phyloP scores from a whole-genome alignment of 2,329 filamentous ascomycete genomes.

The Zymoseptoria pseudotritici region DNA sequence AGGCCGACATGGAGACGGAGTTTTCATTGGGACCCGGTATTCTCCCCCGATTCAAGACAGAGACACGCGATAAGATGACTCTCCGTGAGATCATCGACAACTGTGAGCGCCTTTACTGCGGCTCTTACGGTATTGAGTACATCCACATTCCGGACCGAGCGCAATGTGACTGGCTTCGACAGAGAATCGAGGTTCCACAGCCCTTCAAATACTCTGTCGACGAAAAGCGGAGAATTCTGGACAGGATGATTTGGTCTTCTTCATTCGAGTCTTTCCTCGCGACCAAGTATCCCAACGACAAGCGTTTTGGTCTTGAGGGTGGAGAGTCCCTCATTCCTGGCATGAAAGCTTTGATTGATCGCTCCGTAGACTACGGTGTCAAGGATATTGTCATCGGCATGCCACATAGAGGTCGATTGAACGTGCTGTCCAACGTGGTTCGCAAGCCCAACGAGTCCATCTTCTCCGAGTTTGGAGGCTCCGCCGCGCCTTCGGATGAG shows the following conservation, averaged over 20 bases:
- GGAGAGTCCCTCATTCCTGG: constrained; percentile 94
- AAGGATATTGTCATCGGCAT: constrained; percentile 99
- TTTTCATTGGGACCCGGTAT: constrained; percentile 92
- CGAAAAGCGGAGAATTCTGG: constrained; percentile 95
- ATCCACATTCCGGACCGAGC: constrained; percentile 97
- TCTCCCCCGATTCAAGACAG: constrained; percentile 83
- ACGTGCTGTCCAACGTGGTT: constrained; percentile 96
- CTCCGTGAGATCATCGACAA: constrained; percentile 86
- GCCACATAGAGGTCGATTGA: constrained; percentile 97
- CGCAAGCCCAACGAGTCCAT: constrained; percentile 99
- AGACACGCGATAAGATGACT: constrained; percentile 89
- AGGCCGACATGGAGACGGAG: constrained; percentile 87
- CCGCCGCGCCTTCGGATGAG: constrained; percentile 79
- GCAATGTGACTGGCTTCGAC: constrained; percentile 96
- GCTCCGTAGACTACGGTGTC: constrained; percentile 94
- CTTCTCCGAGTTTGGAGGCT: constrained; percentile 95
- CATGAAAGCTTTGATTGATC: constrained; percentile 98
- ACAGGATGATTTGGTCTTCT: constrained; percentile 96
- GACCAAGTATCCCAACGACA: constrained; percentile 98
- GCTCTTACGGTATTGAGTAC: constrained; percentile 95
- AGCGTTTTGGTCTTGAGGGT: constrained; percentile 96
- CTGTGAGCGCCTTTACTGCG: constrained; percentile 94
- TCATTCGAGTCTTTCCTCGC: constrained; percentile 94
- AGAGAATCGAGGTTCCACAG: constrained; percentile 85
- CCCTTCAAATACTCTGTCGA: constrained; percentile 97